Percentiles rank a stretch among this genome's conserved stretches.
phyloP scores from a whole-genome alignment of 768 basidiomycete genomes.

The Suillus subalutaceus region DNA sequence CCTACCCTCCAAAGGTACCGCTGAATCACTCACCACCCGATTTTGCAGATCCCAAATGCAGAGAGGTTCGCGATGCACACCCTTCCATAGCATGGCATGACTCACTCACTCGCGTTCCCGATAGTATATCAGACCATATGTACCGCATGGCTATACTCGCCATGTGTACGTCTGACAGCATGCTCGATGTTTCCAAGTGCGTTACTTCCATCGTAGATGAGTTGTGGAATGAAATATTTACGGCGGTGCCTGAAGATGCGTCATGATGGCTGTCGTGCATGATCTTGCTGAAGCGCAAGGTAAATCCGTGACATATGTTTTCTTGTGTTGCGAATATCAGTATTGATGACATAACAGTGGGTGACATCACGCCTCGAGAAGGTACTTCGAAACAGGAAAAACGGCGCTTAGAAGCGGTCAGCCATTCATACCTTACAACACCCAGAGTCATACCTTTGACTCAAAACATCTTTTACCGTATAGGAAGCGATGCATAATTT shows the following conservation, averaged over 20 bases:
- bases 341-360: too few relatives aligned
- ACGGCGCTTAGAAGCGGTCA: too few relatives aligned
- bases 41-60: slow-evolving; percentile 68
- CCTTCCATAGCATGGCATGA: background rate
- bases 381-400: too few relatives aligned
- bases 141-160: slow-evolving; percentile 95
- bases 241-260: slow-evolving; percentile 52
- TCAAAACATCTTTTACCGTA: too few relatives aligned
- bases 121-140: slow-evolving; percentile 95
- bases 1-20: background rate
- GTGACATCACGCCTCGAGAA: too few relatives aligned
- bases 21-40: slow-evolving; percentile 7
- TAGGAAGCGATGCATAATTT: too few relatives aligned
- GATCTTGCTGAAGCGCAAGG: slow-evolving; percentile 97
- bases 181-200: slow-evolving; percentile 74
- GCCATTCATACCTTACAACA: too few relatives aligned
- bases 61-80: slow-evolving; percentile 77
- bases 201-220: slow-evolving; percentile 20
- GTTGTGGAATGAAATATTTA: background rate
- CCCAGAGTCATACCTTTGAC: too few relatives aligned
- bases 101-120: slow-evolving; percentile 4
- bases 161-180: slow-evolving; percentile 79
- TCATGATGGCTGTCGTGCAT: slow-evolving; percentile 91
- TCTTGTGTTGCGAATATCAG: background rate
- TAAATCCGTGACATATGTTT: slow-evolving; percentile 23